These are phyloP conservation scores for Arthrobotrys entomopaga DNA, from an alignment of 2,329 filamentous ascomycete species.

Conservation along the genomic window DNA sequence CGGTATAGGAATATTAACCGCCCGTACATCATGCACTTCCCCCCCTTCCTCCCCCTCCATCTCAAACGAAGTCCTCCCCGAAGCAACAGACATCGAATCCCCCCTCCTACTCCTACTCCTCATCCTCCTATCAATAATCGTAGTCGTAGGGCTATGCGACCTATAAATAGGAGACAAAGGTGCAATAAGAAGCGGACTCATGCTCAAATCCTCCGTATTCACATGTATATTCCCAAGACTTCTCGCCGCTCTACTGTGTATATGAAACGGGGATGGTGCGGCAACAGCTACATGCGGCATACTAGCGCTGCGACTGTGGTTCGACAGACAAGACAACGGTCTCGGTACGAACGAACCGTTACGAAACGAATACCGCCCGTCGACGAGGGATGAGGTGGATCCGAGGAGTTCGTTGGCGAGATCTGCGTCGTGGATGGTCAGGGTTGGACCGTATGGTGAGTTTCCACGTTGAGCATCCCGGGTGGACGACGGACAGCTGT, in stretches of 20 bases:
- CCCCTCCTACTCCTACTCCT: too few relatives aligned
- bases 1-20: conserved; percentile 7
- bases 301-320: conserved; percentile 39
- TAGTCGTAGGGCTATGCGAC: conserved; percentile 24
- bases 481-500: conserved; percentile 38
- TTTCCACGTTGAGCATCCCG: conserved; percentile 36
- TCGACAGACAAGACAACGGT: conserved; percentile 29
- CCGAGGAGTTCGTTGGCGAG: conserved; percentile 47
- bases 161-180: conserved; percentile 29
- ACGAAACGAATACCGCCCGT: conserved; percentile 44
- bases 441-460: conserved; percentile 47
- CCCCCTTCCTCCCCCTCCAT: conserved; percentile 7
- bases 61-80: conserved; percentile 37
- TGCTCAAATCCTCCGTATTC: conserved; percentile 4
- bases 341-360: conserved; percentile 45
- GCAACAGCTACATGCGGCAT: conserved; percentile 21
- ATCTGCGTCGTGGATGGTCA: conserved; percentile 46
- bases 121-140: conserved; percentile 1
- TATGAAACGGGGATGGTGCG: conserved; percentile 27
- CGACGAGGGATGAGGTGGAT: conserved; percentile 31
- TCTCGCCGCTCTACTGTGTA: conserved; percentile 36
- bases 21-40: neutral
- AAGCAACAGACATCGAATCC: conserved; percentile 30
- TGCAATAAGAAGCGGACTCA: conserved; percentile 10
- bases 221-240: conserved; percentile 42